These are phyloP conservation scores for Globisporangium okanoganense DNA, from an alignment of 352 stramenopile genomes.

Conservation along the genomic window DNA sequence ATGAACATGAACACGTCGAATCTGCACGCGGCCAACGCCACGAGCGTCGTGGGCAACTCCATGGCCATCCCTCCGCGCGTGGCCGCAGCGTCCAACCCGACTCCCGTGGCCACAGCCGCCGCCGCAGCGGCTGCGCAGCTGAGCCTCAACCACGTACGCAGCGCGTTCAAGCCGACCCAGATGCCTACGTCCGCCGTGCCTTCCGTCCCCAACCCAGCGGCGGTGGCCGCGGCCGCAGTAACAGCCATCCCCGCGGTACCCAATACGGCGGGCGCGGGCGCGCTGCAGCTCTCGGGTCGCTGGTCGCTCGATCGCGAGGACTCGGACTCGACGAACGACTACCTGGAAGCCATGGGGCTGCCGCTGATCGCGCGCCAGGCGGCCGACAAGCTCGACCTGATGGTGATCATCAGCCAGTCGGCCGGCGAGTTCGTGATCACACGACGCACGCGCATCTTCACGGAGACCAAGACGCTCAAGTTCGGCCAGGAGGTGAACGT, in stretches of 20 bases:
- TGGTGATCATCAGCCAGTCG: slow-evolving; percentile 87
- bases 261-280: slow-evolving; percentile 71
- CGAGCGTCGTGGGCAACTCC: slow-evolving; percentile 72
- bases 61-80: slow-evolving; percentile 62
- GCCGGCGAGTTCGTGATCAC: slow-evolving; percentile 85
- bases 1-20: slow-evolving; percentile 57
- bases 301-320: slow-evolving; percentile 84
- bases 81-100: slow-evolving; percentile 21
- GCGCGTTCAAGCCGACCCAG: slow-evolving; percentile 56
- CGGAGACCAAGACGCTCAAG: slow-evolving; percentile 85
- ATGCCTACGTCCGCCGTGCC: slow-evolving; percentile 28
- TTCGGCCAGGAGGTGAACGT: slow-evolving; percentile 87
- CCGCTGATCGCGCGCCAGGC: slow-evolving; percentile 84
- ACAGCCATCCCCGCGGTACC: slow-evolving; percentile 30
- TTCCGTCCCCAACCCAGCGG: slow-evolving; percentile 14
- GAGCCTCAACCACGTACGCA: slow-evolving; percentile 68
- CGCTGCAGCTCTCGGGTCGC: slow-evolving; percentile 77
- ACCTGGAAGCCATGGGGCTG: slow-evolving; percentile 79
- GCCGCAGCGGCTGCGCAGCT: slow-evolving; percentile 33
- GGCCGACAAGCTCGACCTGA: slow-evolving; percentile 85
- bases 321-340: slow-evolving; percentile 89
- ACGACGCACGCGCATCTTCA: slow-evolving; percentile 86
- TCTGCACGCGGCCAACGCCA: slow-evolving; percentile 78
- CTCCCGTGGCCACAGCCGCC: slow-evolving; percentile 22
- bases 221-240: slow-evolving; percentile 15